Base-by-base conservation (phyloP, 2,329 filamentous ascomycete genomes). In the Aspergillus sojae region DNA sequence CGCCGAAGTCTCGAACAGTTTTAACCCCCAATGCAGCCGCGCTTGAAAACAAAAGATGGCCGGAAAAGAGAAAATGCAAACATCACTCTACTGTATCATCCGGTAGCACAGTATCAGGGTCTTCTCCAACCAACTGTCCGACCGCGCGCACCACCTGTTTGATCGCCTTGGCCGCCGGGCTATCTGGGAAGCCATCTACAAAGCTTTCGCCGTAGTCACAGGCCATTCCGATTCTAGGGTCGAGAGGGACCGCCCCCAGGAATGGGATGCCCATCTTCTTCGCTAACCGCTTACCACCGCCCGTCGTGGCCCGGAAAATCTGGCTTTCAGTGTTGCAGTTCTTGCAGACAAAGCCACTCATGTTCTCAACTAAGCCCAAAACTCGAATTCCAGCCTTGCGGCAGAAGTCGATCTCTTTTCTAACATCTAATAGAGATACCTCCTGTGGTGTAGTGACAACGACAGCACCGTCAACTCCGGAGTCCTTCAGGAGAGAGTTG, bases 151-250 rank as follows among this genome's bases (percentile, higher is more conserved):
- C 94, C 11, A 99, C 94, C 41, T 84, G 83, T 79, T 88, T 90
- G 65, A 99, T 87, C 3, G 94, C 94, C 69, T 85, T 82, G 73
- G 93, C 96, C 1, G 95, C 94, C 39, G 95, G 94, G 69, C 93
- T 97, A 71, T 98, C 94, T 0, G 94, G 93, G 77, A 93, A 99
- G 28, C 89, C 90, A 74, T 98, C 94, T 74, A 98, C 91, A 79
- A 96, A 99, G 78, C 93, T 97, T 86, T 99, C 95, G 5, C 96
- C 95, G 78, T 92, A 97, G 78, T 99, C 95, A 74, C 94, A 97
- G 3, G 94, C 91, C 91, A 97, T 96, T 10, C 95, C 92, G 69
- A 99, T 97, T 66, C 94, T 84, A 4, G 95, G 94, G 74, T 99
- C 95, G 58, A 99, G 81, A 43, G 95, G 95, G 14, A 99, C 94